phyloP scores from a whole-genome alignment of 2,329 filamentous ascomycete genomes.

The Fusarium sp. region DNA sequence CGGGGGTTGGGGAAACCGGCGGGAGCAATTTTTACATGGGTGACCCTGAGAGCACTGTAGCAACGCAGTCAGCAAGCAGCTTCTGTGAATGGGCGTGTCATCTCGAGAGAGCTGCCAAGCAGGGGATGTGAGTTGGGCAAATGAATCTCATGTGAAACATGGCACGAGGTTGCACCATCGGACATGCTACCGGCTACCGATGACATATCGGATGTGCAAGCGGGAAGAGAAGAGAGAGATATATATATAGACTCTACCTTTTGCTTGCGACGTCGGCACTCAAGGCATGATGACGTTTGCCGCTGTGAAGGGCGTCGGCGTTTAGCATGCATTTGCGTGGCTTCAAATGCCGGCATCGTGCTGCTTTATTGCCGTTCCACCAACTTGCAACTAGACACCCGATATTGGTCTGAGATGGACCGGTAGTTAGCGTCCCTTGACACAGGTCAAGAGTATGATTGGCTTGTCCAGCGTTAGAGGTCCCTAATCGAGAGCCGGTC shows the following conservation, averaged over 20 bases:
- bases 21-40: conserved; percentile 62
- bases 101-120: background rate
- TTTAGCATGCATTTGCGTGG: conserved; percentile 33
- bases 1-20: conserved; percentile 60
- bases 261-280: conserved; percentile 62
- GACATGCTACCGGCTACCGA: no score
- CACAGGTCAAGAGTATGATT: conserved; percentile 4
- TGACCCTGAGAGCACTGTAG: conserved; percentile 62
- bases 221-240: background rate
- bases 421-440: background rate
- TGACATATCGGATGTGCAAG: no score
- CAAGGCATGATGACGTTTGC: conserved; percentile 57
- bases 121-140: background rate
- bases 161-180: background rate
- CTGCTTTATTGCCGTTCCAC: conserved; percentile 12
- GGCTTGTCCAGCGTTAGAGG: conserved; percentile 4
- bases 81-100: background rate
- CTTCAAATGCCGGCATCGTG: conserved; percentile 32
- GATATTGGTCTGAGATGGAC: background rate
- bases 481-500: background rate
- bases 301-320: conserved; percentile 38
- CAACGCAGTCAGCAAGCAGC: conserved; percentile 9
- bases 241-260: conserved; percentile 57
- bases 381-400: conserved; percentile 4
- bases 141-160: background rate